Base-by-base conservation (phyloP, 2,329 filamentous ascomycete genomes). In the Nakataea oryzae region DNA sequence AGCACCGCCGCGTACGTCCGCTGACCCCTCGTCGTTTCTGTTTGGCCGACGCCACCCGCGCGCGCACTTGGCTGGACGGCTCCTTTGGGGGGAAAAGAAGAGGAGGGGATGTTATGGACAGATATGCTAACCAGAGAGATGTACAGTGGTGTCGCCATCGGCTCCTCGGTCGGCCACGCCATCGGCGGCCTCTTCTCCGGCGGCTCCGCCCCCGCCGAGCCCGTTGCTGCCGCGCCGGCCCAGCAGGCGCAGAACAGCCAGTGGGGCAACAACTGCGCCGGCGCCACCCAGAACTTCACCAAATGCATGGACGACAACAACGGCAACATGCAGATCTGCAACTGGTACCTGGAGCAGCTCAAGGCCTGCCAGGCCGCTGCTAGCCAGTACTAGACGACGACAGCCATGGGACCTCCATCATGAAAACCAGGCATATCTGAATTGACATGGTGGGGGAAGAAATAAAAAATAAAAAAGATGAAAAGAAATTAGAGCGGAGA, bases 301-400 rank as follows among this genome's bases (percentile, higher is more conserved):
- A 89, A 88, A 80, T 99, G 95, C 83, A 89, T 99, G 88, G 93
- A 97, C 76, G 90, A 97, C 73, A 89, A 99, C 76, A 81, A 86
- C 73, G 95, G 95, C 69, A 92, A 95, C 78, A 86, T 99, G 88
- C 88, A 89, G 73, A 96, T 97, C 73, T 99, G 95, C 80, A 89
- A 90, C 68, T 99, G 93, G 93, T 99, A 99, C 76, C 80, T 99
- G 70, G 95, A 99, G 76, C 93, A 99, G 84, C 82, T 99, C 76
- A 93, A 93, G 83, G 89, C 90, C 62, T 93, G 90, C 82, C 90
- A 93, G 81, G 79, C 84, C 67, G 89, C 90, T 69, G 87, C 90
- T 62, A 85, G 81, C 76, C 85, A 80, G 69, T 90, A 91, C 78
- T 91, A 86, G 73, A 54, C 3, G 9, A 32, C 9, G 41, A 27